phyloP scores from a whole-genome alignment of 1,284 basidiomycete species.

The Leccinum pachyderme region DNA sequence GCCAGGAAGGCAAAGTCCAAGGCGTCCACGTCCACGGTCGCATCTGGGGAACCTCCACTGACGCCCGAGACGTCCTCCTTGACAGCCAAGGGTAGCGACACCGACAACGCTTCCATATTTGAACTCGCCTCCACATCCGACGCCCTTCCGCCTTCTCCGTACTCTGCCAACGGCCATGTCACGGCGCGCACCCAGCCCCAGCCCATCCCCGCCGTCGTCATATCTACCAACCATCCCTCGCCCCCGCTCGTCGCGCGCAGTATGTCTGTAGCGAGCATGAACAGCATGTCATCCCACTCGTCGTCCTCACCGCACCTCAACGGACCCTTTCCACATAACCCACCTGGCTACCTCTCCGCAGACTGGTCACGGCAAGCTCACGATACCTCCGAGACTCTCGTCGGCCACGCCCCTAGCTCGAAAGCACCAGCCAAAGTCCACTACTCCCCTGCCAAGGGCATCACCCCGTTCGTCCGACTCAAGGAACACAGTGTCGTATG shows the following conservation, averaged over 20 bases:
- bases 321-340: slow-evolving; percentile 4
- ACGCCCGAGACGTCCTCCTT: background rate
- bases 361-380: slow-evolving; percentile 23
- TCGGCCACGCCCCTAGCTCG: slow-evolving; percentile 1
- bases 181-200: background rate
- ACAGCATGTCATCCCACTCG: slow-evolving; percentile 23
- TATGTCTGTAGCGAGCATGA: slow-evolving; percentile 19
- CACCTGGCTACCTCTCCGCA: slow-evolving; percentile 24
- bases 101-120: slow-evolving; percentile 29
- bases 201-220: slow-evolving; percentile 35
- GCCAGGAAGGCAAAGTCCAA: slow-evolving; percentile 37
- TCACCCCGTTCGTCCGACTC: slow-evolving; percentile 54
- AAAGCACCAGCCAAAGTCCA: slow-evolving; percentile 17
- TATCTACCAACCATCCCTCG: slow-evolving; percentile 28
- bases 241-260: slow-evolving; percentile 16
- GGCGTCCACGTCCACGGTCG: slow-evolving; percentile 6
- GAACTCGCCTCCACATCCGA: slow-evolving; percentile 31
- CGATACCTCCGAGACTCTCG: background rate
- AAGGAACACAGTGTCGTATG: slow-evolving; percentile 61
- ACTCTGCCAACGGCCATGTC: background rate
- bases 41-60: background rate
- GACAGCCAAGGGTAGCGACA: slow-evolving; percentile 21
- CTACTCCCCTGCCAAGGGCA: slow-evolving; percentile 47
- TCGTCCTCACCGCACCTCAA: slow-evolving; percentile 7
- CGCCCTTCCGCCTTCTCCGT: slow-evolving; percentile 21